Percentiles rank a stretch among this genome's conserved stretches.
Conservation (phyloP, 345 rosid species). For the Euphorbia peplus region DNA sequence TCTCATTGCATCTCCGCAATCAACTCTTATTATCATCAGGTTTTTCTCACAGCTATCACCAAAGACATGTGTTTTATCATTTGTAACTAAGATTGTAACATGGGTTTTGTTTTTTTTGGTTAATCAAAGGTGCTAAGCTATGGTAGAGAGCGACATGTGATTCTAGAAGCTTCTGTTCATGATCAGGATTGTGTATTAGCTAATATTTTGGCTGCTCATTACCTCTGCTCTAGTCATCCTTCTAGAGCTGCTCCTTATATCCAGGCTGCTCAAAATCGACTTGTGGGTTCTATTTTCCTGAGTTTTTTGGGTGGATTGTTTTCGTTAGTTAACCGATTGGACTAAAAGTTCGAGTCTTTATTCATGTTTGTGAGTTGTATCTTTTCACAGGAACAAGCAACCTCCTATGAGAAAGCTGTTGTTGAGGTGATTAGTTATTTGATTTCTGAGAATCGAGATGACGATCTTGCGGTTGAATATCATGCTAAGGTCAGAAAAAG, state of each 20-base stretch:
- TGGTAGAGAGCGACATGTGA: constrained; percentile 65
- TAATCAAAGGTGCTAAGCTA: constrained; percentile 58
- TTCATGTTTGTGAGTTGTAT: not conserved
- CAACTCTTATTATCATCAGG: constrained; percentile 71
- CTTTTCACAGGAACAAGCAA: constrained; percentile 55
- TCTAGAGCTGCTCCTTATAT: constrained; percentile 35
- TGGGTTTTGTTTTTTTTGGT: not conserved
- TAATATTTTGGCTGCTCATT: constrained; percentile 76
- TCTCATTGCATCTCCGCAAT: constrained; percentile 66
- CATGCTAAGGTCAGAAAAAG: constrained; percentile 53
- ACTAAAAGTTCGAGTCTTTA: too few species aligned
- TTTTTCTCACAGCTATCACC: too few species aligned
- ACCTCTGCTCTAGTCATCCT: constrained; percentile 44
- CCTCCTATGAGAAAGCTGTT: constrained; percentile 72
- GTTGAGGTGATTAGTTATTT: constrained; percentile 50
- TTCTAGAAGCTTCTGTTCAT: constrained; percentile 51
- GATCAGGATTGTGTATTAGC: constrained; percentile 75
- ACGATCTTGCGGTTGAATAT: constrained; percentile 55
- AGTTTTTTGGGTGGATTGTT: not conserved
- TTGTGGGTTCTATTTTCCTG: constrained; percentile 40
- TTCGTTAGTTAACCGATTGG: too few species aligned
- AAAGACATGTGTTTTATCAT: too few species aligned
- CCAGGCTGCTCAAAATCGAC: constrained; percentile 55
- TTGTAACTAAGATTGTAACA: not conserved
- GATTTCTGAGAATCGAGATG: constrained; percentile 60